phyloP scores from a whole-genome alignment of 2,329 filamentous ascomycete genomes.

The Orbilia oligospora region DNA sequence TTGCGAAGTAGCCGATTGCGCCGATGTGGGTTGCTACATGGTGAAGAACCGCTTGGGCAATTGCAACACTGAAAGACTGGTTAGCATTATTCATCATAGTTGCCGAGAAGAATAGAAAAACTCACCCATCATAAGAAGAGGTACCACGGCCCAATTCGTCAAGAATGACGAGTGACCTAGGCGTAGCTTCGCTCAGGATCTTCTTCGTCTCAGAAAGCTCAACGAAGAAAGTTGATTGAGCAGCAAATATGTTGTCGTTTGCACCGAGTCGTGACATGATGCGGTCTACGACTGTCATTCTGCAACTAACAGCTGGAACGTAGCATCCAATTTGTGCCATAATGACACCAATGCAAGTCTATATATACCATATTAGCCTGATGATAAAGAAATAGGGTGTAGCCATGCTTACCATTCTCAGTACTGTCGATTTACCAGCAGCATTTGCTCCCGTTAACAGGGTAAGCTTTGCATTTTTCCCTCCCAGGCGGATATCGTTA shows the following conservation, averaged over 20 bases:
- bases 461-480: conserved; percentile 84
- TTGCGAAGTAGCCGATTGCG: conserved; percentile 95
- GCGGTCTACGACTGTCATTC: conserved; percentile 89
- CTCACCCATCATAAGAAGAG: conserved; percentile 83
- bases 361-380: conserved; percentile 8
- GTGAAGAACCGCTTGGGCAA: conserved; percentile 96
- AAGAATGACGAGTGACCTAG: conserved; percentile 87
- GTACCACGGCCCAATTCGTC: conserved; percentile 97
- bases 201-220: conserved; percentile 92
- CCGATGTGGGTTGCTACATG: conserved; percentile 94
- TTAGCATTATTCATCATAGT: conserved; percentile 22
- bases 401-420: conserved; percentile 81
- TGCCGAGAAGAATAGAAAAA: neutral
- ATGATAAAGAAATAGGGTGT: neutral
- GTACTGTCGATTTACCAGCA: conserved; percentile 94
- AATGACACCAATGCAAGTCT: conserved; percentile 95
- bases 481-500: conserved; percentile 90
- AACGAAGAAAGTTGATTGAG: conserved; percentile 98
- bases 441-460: conserved; percentile 96
- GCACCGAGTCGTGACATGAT: conserved; percentile 99
- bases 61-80: conserved; percentile 76
- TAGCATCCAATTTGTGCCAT: conserved; percentile 97
- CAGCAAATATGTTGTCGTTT: conserved; percentile 98
- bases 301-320: conserved; percentile 85
- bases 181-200: conserved; percentile 89